Evolutionary conservation across 202 grass and related monocot genomes (phyloP).

Genomic region (Schoenoplectus triqueter): DNA sequence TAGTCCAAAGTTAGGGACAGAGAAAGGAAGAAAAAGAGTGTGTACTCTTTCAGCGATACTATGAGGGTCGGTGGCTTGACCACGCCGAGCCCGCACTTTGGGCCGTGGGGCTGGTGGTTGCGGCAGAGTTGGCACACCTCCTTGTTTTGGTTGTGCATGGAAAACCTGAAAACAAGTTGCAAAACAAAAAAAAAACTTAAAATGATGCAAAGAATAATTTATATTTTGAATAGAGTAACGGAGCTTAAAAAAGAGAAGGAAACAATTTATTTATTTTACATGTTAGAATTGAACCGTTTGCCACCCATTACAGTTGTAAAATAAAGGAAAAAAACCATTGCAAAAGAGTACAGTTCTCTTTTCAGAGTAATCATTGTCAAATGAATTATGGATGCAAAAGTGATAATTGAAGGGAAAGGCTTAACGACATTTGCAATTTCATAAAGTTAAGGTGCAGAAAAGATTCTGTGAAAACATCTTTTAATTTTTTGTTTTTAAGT

Average conservation of each 20-base stretch:
- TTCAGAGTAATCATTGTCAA: constrained; percentile 6
- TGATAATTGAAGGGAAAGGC: constrained; percentile 23
- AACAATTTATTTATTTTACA: neutral
- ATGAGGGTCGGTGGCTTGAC: constrained; percentile 96
- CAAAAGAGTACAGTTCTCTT: neutral
- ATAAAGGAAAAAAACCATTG: neutral
- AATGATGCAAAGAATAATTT: neutral
- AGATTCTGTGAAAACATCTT: neutral
- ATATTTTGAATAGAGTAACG: constrained; percentile 1
- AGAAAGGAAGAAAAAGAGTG: constrained; percentile 1
- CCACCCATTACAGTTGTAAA: neutral
- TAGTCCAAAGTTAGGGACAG: neutral
- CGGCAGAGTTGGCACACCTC: constrained; percentile 45
- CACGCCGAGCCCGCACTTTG: constrained; percentile 90
- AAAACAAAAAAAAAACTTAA: neutral
- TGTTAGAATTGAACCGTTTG: neutral
- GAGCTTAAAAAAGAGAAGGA: neutral
- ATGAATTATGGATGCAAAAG: constrained; percentile 7
- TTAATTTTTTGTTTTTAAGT: neutral
- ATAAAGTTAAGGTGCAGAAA: neutral
- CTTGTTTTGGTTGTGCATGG: constrained; percentile 75
- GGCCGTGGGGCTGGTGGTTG: constrained; percentile 83
- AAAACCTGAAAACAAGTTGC: constrained; percentile 40
- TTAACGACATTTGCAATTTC: constrained; percentile 7
- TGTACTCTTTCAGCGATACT: constrained; percentile 97